phyloP scores from a whole-genome alignment of 495 filamentous ascomycete genomes.

The Bacidia gigantensis region DNA sequence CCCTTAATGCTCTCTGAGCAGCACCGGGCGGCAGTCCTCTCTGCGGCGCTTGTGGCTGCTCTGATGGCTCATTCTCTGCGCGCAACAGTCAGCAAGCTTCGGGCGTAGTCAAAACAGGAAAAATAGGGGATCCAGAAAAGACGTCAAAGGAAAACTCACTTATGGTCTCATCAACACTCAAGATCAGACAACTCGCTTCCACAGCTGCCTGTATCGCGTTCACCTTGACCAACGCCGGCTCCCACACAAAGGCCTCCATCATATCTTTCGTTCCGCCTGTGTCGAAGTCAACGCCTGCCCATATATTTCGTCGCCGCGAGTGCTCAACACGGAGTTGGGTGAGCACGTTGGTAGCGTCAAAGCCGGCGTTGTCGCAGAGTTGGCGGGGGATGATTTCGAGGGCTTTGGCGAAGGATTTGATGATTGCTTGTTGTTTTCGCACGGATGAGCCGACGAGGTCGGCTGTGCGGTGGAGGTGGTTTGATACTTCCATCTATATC shows the following conservation, averaged over 20 bases:
- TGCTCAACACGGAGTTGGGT: slow-evolving; percentile 92
- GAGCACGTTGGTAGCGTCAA: slow-evolving; percentile 94
- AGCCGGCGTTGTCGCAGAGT: slow-evolving; percentile 95
- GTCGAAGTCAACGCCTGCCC: slow-evolving; percentile 92
- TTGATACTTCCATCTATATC: slow-evolving; percentile 72
- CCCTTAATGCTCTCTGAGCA: slow-evolving; percentile 76
- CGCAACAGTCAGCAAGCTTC: slow-evolving; percentile 1
- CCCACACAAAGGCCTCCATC: slow-evolving; percentile 90
- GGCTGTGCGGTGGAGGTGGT: slow-evolving; percentile 80
- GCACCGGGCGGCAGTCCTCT: slow-evolving; percentile 78
- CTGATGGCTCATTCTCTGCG: slow-evolving; percentile 75
- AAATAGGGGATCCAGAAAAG: not conserved
- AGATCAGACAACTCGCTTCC: slow-evolving; percentile 85
- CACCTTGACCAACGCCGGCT: slow-evolving; percentile 88
- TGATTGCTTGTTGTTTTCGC: slow-evolving; percentile 91
- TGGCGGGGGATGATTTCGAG: slow-evolving; percentile 94
- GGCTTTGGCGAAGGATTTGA: slow-evolving; percentile 95
- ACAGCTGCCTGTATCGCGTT: slow-evolving; percentile 95
- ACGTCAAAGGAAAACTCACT: slow-evolving; percentile 33
- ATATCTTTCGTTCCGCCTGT: slow-evolving; percentile 88
- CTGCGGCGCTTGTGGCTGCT: slow-evolving; percentile 61
- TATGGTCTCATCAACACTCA: slow-evolving; percentile 96
- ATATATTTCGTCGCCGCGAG: slow-evolving; percentile 62
- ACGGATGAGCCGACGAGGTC: slow-evolving; percentile 62
- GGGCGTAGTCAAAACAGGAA: not conserved